These are phyloP conservation scores for Entomortierella beljakovae DNA, from an alignment of 192 early-diverging fungal genomes.

Conservation along the genomic window DNA sequence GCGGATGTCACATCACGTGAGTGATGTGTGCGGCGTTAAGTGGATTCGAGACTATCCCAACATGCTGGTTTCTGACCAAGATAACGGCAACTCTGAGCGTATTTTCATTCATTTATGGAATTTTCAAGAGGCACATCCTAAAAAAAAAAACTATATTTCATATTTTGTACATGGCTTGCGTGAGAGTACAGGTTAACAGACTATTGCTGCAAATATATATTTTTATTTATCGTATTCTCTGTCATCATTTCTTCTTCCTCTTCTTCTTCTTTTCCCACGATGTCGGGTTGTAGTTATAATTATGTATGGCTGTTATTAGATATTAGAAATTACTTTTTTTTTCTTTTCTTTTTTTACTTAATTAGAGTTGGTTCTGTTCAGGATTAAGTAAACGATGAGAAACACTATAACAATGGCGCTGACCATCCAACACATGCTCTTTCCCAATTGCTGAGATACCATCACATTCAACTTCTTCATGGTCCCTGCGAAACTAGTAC, in stretches of 20 bases:
- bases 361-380: constrained; percentile 36
- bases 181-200: background rate
- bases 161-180: background rate
- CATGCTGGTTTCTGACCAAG: background rate
- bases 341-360: background rate
- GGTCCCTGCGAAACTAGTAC: constrained; percentile 37
- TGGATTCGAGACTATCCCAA: too few relatives aligned
- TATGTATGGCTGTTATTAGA: background rate
- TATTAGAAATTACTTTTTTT: background rate
- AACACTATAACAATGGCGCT: constrained; percentile 46
- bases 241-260: too few relatives aligned
- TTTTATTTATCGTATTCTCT: too few relatives aligned
- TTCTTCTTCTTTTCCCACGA: too few relatives aligned
- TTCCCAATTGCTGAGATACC: constrained; percentile 40
- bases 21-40: too few relatives aligned
- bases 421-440: constrained; percentile 55
- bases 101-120: background rate
- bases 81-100: background rate
- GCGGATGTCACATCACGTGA: too few relatives aligned
- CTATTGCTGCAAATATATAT: too few relatives aligned
- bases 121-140: too few relatives aligned
- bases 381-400: constrained; percentile 49
- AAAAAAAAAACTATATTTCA: background rate
- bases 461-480: constrained; percentile 49
- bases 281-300: background rate